Conservation (phyloP, 140 eudicot genomes). For the Erigeron philadelphicus region DNA sequence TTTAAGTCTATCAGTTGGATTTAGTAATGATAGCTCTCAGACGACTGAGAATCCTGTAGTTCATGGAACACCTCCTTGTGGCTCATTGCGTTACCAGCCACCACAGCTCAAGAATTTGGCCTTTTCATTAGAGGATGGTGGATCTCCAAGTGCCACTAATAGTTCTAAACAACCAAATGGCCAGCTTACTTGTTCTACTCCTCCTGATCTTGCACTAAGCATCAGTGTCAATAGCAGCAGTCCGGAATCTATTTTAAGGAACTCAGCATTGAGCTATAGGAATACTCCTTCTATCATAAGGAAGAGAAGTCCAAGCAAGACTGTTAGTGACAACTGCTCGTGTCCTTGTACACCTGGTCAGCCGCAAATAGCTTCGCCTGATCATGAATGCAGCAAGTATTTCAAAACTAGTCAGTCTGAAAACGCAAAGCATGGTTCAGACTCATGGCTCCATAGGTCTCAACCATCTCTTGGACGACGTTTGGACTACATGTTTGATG, state of each 20-base stretch:
- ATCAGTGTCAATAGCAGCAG: constrained; percentile 39
- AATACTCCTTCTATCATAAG: constrained; percentile 77
- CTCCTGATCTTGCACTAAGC: constrained; percentile 35
- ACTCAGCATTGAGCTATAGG: constrained; percentile 64
- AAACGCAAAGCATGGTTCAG: constrained; percentile 20
- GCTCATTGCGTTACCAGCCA: constrained; percentile 41
- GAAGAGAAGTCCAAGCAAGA: constrained; percentile 42
- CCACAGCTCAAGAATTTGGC: constrained; percentile 31
- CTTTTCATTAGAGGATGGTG: constrained; percentile 18
- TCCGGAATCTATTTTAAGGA: constrained; percentile 66
- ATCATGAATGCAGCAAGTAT: constrained; percentile 26
- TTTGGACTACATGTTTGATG: constrained; percentile 57
- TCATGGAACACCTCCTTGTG: constrained; percentile 33
- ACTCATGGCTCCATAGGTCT: constrained; percentile 31
- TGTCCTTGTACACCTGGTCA: constrained; percentile 18
- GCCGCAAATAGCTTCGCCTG: background rate
- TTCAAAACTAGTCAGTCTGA: constrained; percentile 21
- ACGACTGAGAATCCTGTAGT: constrained; percentile 30
- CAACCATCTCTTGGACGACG: constrained; percentile 54
- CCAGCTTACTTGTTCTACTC: constrained; percentile 33
- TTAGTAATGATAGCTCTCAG: constrained; percentile 23
- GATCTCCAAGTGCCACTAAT: constrained; percentile 23
- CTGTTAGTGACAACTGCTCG: constrained; percentile 10
- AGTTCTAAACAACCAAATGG: constrained; percentile 18
- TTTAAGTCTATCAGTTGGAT: constrained; percentile 47